Evolutionary conservation across 305 asterid species (phyloP).

Genomic region (Andrographis paniculata): DNA sequence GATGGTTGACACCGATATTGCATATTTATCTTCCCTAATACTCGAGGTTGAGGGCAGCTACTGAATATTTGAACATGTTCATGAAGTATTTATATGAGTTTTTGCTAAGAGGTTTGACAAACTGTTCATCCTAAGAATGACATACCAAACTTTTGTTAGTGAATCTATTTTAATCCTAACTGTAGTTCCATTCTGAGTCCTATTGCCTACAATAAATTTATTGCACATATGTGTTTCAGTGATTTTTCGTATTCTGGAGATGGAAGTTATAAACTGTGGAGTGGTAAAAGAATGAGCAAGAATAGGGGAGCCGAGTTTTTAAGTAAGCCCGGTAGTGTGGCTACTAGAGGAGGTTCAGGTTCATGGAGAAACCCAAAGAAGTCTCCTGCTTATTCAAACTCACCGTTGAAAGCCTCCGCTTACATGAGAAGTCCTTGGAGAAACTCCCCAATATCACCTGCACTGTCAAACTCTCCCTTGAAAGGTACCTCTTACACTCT

Average conservation of each 20-base stretch:
- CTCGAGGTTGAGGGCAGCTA: too few species aligned
- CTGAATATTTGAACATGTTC: too few species aligned
- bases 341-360: constrained; percentile 29
- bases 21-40: too few species aligned
- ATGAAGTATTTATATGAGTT: too few species aligned
- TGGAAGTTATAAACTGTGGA: constrained; percentile 29
- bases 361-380: constrained; percentile 31
- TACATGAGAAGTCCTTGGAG: constrained; percentile 1
- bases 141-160: too few species aligned
- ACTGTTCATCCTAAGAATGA: too few species aligned
- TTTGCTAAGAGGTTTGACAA: too few species aligned
- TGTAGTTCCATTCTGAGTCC: too few species aligned
- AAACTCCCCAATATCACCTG: neutral
- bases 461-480: constrained; percentile 1
- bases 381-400: constrained; percentile 36
- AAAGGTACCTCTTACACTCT: neutral
- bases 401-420: constrained; percentile 41
- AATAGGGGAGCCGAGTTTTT: constrained; percentile 58
- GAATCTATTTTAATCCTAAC: too few species aligned
- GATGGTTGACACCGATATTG: too few species aligned
- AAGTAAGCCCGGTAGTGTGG: constrained; percentile 35
- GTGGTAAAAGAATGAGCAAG: constrained; percentile 25
- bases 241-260: constrained; percentile 30
- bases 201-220: too few species aligned
- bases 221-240: constrained; percentile 26